Conservation (phyloP, 495 filamentous ascomycete species). For the Sphaerosporella brunnea region DNA sequence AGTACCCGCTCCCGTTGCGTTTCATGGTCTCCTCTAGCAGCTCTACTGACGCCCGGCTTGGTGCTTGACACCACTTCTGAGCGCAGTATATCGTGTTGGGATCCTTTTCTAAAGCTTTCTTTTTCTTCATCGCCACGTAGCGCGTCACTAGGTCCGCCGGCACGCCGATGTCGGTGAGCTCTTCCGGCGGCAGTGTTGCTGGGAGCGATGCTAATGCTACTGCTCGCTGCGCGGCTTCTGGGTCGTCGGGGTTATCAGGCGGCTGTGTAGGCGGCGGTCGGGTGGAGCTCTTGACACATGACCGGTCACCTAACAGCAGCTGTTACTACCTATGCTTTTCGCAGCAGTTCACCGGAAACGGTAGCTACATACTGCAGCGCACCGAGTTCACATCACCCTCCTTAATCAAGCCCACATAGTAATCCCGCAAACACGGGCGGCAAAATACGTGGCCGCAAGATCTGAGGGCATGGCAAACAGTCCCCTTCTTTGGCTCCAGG, state of each 20-base stretch:
- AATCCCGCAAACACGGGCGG: conserved; percentile 62
- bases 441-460: conserved; percentile 88
- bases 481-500: conserved; percentile 81
- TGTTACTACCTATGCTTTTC: too few species aligned
- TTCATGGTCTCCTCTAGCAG: conserved; percentile 28
- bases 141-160: conserved; percentile 56
- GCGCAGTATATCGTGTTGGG: conserved; percentile 90
- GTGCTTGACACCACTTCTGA: conserved; percentile 79
- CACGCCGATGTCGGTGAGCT: conserved; percentile 72
- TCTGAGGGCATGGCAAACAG: conserved; percentile 55
- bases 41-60: conserved; percentile 51
- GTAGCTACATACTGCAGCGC: too few species aligned
- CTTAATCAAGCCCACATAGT: conserved; percentile 69
- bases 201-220: conserved; percentile 29
- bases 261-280: conserved; percentile 13
- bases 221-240: conserved; percentile 25
- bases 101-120: conserved; percentile 76
- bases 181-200: conserved; percentile 58
- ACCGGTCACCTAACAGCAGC: too few species aligned
- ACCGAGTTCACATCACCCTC: conserved; percentile 58
- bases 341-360: too few species aligned
- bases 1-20: conserved; percentile 35
- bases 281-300: conserved; percentile 47
- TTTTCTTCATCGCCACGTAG: conserved; percentile 77
- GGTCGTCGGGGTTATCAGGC: conserved; percentile 1